phyloP scores from a whole-genome alignment of 75 land plant genomes.

The Cryptomeria japonica region DNA sequence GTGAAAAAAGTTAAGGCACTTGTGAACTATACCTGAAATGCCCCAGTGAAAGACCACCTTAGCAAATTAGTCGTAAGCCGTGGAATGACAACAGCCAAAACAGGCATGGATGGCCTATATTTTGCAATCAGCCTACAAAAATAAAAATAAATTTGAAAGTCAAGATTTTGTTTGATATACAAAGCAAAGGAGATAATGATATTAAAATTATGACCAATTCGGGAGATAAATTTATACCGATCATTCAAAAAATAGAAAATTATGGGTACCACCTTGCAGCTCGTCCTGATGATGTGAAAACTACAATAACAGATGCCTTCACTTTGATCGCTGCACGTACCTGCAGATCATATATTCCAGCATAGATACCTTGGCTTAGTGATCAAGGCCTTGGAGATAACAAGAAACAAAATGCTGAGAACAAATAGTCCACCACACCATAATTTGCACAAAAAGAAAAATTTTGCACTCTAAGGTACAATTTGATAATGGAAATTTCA shows the following conservation, averaged over 20 bases:
- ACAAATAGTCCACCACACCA: background rate
- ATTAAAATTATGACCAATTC: background rate
- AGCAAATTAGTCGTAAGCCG: conserved; percentile 75
- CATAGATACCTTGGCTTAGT: background rate
- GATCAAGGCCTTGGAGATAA: background rate
- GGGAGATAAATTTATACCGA: background rate
- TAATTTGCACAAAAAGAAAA: background rate
- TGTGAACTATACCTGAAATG: conserved; percentile 67
- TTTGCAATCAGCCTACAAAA: conserved; percentile 79
- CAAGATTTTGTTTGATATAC: background rate
- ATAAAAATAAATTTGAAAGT: background rate
- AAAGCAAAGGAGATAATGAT: background rate
- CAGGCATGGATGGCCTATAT: conserved; percentile 93
- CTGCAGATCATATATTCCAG: conserved; percentile 28
- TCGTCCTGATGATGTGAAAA: conserved; percentile 91
- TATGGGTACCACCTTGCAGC: conserved; percentile 92
- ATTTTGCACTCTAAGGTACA: background rate
- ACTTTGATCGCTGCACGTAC: conserved; percentile 90
- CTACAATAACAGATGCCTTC: conserved; percentile 88
- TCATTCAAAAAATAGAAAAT: background rate
- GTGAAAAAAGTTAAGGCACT: background rate
- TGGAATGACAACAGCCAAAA: conserved; percentile 86
- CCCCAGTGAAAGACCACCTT: conserved; percentile 86
- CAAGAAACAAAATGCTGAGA: background rate
- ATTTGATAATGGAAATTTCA: background rate